A percentile compares a stretch with the other conserved stretches of the same genome.
phyloP scores from a whole-genome alignment of 2,329 filamentous ascomycete genomes.

The Cercospora berteroae region DNA sequence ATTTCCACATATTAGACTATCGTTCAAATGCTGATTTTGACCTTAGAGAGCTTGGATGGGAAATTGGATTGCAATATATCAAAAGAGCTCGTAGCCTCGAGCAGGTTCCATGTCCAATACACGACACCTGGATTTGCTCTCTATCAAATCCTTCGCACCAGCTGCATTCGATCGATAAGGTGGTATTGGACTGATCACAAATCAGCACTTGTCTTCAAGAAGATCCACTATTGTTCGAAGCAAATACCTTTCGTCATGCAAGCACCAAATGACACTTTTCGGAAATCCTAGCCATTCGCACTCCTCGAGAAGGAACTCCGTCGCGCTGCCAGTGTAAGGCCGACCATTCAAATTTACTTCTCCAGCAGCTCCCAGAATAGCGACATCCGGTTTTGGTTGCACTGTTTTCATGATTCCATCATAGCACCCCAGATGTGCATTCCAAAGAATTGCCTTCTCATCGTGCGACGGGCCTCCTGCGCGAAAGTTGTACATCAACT shows the following conservation, averaged over 20 bases:
- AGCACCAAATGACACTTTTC: background rate
- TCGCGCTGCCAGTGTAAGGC: background rate
- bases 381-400: background rate
- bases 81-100: background rate
- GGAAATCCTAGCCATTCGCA: background rate
- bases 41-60: no score
- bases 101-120: background rate
- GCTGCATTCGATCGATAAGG: background rate
- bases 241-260: background rate
- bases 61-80: background rate
- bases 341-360: background rate
- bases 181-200: background rate
- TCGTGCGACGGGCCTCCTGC: background rate
- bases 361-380: background rate
- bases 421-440: background rate
- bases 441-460: background rate
- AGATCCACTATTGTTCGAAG: background rate
- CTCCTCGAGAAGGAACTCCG: background rate
- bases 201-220: background rate
- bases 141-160: background rate
- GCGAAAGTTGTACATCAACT: background rate
- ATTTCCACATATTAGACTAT: no score
- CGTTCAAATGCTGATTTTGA: no score
- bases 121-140: background rate
- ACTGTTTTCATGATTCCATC: background rate